These are phyloP conservation scores for Nakazawaea sp. DNA, from an alignment of 805 yeast genomes.

Conservation along the genomic window DNA sequence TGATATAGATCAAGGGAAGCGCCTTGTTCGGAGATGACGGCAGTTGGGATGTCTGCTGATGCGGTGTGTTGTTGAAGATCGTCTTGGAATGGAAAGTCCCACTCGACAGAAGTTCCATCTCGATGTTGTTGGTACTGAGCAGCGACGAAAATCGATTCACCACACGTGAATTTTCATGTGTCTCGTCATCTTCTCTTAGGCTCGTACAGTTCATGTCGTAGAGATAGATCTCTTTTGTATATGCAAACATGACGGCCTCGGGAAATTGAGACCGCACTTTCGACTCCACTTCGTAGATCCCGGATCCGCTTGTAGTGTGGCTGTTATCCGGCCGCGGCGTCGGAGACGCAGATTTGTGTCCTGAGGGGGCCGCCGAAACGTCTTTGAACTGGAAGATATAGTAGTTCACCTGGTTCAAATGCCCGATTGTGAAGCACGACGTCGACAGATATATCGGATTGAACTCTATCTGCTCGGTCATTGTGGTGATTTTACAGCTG, in stretches of 20 bases:
- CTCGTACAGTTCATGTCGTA: constrained; percentile 8
- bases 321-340: neutral
- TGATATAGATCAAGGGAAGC: constrained; percentile 26
- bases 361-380: neutral
- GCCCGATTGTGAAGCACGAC: constrained; percentile 9
- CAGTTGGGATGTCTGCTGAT: neutral
- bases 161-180: neutral
- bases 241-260: constrained; percentile 5
- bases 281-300: constrained; percentile 7
- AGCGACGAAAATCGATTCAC: neutral
- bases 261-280: constrained; percentile 2
- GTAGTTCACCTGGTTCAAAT: constrained; percentile 7
- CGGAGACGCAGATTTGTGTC: neutral
- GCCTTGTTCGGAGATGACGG: constrained; percentile 5
- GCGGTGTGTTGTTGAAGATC: constrained; percentile 4
- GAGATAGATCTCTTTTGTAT: constrained; percentile 8
- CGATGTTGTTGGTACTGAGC: neutral
- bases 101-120: constrained; percentile 1
- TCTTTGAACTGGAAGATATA: constrained; percentile 6
- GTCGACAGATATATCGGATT: constrained; percentile 1
- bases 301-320: neutral
- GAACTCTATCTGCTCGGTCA: neutral
- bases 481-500: no score
- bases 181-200: neutral
- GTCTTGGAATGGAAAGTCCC: constrained; percentile 11